These are phyloP conservation scores for Cryoendolithus antarcticus DNA, from an alignment of 2,329 filamentous ascomycete genomes.

Conservation along the genomic window DNA sequence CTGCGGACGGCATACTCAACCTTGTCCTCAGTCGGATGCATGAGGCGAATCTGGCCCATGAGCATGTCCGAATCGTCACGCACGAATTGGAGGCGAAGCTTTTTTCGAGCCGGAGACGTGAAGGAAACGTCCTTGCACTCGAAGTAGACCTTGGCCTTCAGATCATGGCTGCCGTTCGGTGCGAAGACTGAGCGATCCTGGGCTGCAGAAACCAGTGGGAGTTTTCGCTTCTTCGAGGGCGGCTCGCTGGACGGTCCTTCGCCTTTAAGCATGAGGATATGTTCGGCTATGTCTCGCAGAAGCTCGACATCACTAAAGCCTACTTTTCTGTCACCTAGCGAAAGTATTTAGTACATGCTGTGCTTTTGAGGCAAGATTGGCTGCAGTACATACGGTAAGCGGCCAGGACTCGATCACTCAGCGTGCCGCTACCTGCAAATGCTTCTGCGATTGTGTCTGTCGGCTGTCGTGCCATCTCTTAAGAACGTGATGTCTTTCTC, in stretches of 20 bases:
- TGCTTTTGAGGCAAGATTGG: no score
- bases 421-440: no score
- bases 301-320: no score
- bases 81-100: slow-evolving; percentile 48
- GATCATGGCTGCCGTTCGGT: slow-evolving; percentile 9
- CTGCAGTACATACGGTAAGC: no score
- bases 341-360: no score
- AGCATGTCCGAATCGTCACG: slow-evolving; percentile 15
- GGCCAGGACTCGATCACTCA: no score
- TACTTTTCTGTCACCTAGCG: no score
- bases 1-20: slow-evolving; percentile 35
- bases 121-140: slow-evolving; percentile 47
- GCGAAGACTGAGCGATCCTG: neutral
- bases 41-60: slow-evolving; percentile 15
- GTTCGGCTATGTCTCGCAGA: slow-evolving; percentile 37
- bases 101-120: slow-evolving; percentile 50
- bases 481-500: no score
- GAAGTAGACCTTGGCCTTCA: slow-evolving; percentile 24
- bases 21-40: slow-evolving; percentile 15
- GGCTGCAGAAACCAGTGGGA: slow-evolving; percentile 26
- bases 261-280: slow-evolving; percentile 22
- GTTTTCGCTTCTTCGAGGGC: slow-evolving; percentile 38
- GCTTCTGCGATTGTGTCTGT: no score
- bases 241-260: slow-evolving; percentile 21
- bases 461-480: no score